Evolutionary conservation across 2,329 filamentous ascomycete species (phyloP).

Genomic region (Microcyclospora pomicola): DNA sequence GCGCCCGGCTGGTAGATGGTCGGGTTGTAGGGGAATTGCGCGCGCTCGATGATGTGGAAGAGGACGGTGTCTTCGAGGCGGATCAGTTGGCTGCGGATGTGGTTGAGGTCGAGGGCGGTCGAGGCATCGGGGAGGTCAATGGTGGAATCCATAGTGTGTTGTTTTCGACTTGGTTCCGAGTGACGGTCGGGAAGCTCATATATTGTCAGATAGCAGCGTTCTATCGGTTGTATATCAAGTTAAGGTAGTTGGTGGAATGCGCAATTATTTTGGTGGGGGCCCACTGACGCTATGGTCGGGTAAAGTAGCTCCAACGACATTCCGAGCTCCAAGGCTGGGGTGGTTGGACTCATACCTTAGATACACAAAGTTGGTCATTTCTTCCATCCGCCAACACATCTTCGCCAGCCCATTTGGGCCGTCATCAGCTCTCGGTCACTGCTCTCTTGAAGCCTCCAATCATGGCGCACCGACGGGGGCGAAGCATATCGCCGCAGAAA

Average conservation of each 20-base stretch:
- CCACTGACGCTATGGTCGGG: no score
- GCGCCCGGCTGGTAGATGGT: slow-evolving; percentile 74
- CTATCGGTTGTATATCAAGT: no score
- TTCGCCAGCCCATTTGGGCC: no score
- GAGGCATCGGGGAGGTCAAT: slow-evolving; percentile 77
- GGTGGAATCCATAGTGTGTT: slow-evolving; percentile 63
- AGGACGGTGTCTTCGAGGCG: slow-evolving; percentile 96
- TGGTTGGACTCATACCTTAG: neutral
- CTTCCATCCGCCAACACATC: no score
- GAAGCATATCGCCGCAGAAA: slow-evolving; percentile 17
- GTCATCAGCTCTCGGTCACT: no score
- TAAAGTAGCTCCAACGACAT: no score
- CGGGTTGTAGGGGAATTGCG: slow-evolving; percentile 88
- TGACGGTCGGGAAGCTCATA: neutral
- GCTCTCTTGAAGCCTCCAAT: no score
- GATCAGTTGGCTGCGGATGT: slow-evolving; percentile 70
- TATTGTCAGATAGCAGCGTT: no score
- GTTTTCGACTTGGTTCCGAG: neutral
- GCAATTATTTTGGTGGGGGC: no score
- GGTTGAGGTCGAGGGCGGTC: slow-evolving; percentile 74
- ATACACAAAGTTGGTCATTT: neutral
- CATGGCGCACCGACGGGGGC: slow-evolving; percentile 16
- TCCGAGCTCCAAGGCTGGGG: neutral
- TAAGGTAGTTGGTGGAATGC: no score
- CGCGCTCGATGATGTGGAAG: slow-evolving; percentile 90